Evolutionary conservation across 257 asterid species (phyloP), one percentile per base, ranked within the genome.

Genomic region (Henckelia pumila): DNA sequence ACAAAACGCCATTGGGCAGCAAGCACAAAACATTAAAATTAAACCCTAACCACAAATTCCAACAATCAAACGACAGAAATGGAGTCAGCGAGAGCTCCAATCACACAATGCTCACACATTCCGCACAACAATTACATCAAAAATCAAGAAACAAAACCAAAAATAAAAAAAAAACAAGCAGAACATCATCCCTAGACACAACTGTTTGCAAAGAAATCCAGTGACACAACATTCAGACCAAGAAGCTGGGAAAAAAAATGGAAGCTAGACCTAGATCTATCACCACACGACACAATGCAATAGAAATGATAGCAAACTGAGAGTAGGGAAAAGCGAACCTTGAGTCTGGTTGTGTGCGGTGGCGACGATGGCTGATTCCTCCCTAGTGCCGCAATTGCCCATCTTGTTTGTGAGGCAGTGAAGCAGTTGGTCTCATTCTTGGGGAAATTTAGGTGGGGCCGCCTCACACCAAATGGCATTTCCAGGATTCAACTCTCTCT

Each of bases 361-460:
- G 61, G 96, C 75, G 72, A 94, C 85, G 70, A 87, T 97, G 77
- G 96, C 84, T 23, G 99, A 85, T 74, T 94, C 99, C 70, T 93
- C 97, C 67, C 97, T 83, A 86, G 97, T 93, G 71, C 99, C 99
- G 84, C 97, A 93, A 73, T 94, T 94, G 59, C 99, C 97, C 99
- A 94, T 94, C 33, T 77, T 68, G 67, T 52, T 13, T 64, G 71
- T 71, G 49, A 61, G 57, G 62, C 73, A 24, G 73, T 53, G 63
- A 66, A 68, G 69, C 63, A 70, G 56, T 64, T 63, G 71, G 75
- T 78, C 85, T 82, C 88, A 83, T 82, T 70, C 82, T 82, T 75
- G 77, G 40, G 67, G 50, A 19, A 16, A 60, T 6, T 21, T 56
- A 64, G 22, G 32, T 30, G 59, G 55, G 60, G 1, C 64, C n/a